phyloP scores from a whole-genome alignment of 192 early-diverging fungal genomes.

The Jimgerdemannia flammicorona region DNA sequence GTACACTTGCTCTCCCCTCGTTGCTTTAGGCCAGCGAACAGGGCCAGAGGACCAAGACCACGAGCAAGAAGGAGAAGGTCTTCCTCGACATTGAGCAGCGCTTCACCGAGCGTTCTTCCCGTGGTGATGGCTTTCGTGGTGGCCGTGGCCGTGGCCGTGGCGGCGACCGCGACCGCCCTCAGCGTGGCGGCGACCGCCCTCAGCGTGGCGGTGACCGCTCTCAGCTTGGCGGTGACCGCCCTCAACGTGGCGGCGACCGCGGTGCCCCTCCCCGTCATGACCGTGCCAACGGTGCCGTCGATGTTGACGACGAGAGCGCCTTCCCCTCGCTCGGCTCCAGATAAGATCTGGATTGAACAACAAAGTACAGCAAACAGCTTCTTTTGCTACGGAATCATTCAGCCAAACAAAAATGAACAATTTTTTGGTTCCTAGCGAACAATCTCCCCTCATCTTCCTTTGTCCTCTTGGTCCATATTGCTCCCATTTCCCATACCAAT shows the following conservation, averaged over 20 bases:
- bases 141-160: conserved; percentile 24
- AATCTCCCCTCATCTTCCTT: too few relatives aligned
- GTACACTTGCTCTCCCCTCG: conserved; percentile 33
- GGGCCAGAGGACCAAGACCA: conserved; percentile 47
- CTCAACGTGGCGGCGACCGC: conserved; percentile 25
- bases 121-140: conserved; percentile 48
- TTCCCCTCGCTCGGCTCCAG: conserved; percentile 64
- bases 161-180: conserved; percentile 32
- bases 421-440: too few relatives aligned
- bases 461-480: too few relatives aligned
- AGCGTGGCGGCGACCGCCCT: conserved; percentile 24
- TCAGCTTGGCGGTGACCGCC: background rate
- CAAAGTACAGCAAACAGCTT: too few relatives aligned
- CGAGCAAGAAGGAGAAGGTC: conserved; percentile 71
- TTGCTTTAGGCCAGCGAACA: conserved; percentile 6
- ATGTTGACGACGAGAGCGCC: conserved; percentile 52
- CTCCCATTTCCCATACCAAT: too few relatives aligned
- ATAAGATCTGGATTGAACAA: background rate
- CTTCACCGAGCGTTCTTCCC: conserved; percentile 67
- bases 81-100: conserved; percentile 76
- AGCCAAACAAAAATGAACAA: too few relatives aligned
- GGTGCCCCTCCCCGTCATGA: conserved; percentile 38
- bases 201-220: conserved; percentile 15
- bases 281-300: conserved; percentile 57
- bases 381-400: too few relatives aligned